Percentiles rank a stretch among this genome's conserved stretches.
Evolutionary conservation across 1,284 basidiomycete genomes (phyloP).

Genomic region (Mycena sp.): DNA sequence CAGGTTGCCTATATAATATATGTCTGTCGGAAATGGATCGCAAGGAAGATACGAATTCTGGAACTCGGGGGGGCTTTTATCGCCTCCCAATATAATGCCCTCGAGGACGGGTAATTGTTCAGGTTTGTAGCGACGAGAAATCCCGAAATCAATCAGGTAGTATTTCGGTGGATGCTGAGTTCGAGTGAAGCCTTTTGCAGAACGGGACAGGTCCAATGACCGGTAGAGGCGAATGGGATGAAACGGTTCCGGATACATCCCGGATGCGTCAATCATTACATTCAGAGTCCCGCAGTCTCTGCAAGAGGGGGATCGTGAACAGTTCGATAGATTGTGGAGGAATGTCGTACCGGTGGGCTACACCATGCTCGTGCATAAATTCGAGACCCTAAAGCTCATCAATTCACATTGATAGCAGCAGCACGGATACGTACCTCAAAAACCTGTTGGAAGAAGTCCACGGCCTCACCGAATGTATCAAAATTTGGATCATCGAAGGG

Average conservation of each 20-base stretch:
- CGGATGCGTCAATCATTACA: slow-evolving; percentile 21
- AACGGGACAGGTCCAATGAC: slow-evolving; percentile 7
- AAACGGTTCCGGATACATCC: slow-evolving; percentile 17
- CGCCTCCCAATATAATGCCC: slow-evolving; percentile 19
- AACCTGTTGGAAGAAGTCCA: slow-evolving; percentile 43
- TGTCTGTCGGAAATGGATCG: slow-evolving; percentile 48
- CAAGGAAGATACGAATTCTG: background rate
- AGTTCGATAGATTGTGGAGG: background rate
- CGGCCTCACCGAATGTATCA: slow-evolving; percentile 35
- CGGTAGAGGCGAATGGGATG: slow-evolving; percentile 18
- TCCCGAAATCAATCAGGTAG: slow-evolving; percentile 30
- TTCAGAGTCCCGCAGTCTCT: slow-evolving; percentile 18
- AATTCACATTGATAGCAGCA: background rate
- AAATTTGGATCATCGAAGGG: too few species aligned
- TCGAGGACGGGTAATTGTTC: background rate
- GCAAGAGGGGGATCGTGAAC: background rate
- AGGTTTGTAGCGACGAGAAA: slow-evolving; percentile 16
- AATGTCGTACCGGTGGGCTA: slow-evolving; percentile 27
- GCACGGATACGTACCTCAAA: slow-evolving; percentile 37
- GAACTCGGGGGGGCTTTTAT: slow-evolving; percentile 11
- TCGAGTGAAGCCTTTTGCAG: slow-evolving; percentile 17
- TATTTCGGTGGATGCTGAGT: slow-evolving; percentile 27
- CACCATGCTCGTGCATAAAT: slow-evolving; percentile 37
- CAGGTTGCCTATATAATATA: slow-evolving; percentile 47
- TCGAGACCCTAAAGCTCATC: slow-evolving; percentile 33